phyloP scores from a whole-genome alignment of 2,329 filamentous ascomycete genomes.

The Cordyceps cicadae region DNA sequence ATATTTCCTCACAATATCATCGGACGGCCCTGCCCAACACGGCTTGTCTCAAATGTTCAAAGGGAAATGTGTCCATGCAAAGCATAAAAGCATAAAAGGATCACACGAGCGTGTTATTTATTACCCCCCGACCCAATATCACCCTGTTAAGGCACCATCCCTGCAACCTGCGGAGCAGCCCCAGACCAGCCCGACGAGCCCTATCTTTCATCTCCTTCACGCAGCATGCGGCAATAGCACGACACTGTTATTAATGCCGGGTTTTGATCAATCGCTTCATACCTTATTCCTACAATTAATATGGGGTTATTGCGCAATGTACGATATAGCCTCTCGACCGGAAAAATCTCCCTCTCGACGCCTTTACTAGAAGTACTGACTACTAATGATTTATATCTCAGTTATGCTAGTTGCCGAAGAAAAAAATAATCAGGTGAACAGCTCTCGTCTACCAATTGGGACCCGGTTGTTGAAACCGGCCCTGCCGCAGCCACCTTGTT shows the following conservation, averaged over 20 bases:
- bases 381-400: background rate
- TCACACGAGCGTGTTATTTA: too few relatives aligned
- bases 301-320: background rate
- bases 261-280: too few relatives aligned
- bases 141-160: background rate
- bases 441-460: background rate
- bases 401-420: background rate
- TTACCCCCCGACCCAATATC: too few relatives aligned
- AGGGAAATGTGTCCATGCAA: too few relatives aligned
- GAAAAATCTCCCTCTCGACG: background rate
- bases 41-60: too few relatives aligned
- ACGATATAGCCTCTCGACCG: too few relatives aligned
- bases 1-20: background rate
- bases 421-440: background rate
- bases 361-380: background rate
- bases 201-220: background rate
- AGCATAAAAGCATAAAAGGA: too few relatives aligned
- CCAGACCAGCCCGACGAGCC: background rate
- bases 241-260: background rate
- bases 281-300: too few relatives aligned
- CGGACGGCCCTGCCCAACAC: too few relatives aligned
- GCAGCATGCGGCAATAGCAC: background rate
- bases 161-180: background rate
- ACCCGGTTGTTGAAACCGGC: background rate
- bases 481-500: background rate